phyloP scores from a whole-genome alignment of 441 rosid genomes.

The Croton laevigatus region DNA sequence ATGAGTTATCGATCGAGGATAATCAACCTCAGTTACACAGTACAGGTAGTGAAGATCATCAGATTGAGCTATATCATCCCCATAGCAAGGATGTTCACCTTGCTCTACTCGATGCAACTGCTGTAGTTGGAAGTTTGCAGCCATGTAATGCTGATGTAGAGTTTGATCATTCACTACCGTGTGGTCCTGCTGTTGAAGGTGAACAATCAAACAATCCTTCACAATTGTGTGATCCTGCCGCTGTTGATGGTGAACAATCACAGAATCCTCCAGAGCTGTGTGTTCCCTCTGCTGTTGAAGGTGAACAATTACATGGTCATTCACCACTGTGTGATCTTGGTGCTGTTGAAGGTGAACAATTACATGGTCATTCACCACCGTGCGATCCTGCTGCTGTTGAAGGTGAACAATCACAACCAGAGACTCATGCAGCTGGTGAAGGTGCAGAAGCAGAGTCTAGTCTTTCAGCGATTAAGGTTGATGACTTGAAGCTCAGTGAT shows the following conservation, averaged over 20 bases:
- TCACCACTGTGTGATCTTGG: too few species aligned
- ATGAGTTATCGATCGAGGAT: conserved; percentile 14
- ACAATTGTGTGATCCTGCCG: too few species aligned
- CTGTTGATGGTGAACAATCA: too few species aligned
- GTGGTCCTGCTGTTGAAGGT: background rate
- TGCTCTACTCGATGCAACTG: conserved; percentile 19
- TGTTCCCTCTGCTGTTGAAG: too few species aligned
- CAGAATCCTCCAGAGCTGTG: too few species aligned
- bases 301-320: too few species aligned
- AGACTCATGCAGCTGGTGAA: conserved; percentile 1
- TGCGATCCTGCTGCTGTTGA: conserved; percentile 6
- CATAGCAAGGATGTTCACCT: conserved; percentile 13
- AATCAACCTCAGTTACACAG: conserved; percentile 13
- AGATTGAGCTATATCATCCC: background rate
- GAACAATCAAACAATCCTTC: too few species aligned
- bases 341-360: too few species aligned
- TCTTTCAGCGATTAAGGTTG: conserved; percentile 11
- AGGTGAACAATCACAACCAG: background rate
- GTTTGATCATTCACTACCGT: background rate
- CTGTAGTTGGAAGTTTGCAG: conserved; percentile 12
- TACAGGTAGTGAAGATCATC: conserved; percentile 17
- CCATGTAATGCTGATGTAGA: conserved; percentile 8
- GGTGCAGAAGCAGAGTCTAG: conserved; percentile 6
- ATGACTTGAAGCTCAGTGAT: conserved; percentile 15
- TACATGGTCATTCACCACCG: background rate